These are phyloP conservation scores for Colletotrichum caudatum DNA, from an alignment of 2,329 filamentous ascomycete genomes.

Conservation along the genomic window DNA sequence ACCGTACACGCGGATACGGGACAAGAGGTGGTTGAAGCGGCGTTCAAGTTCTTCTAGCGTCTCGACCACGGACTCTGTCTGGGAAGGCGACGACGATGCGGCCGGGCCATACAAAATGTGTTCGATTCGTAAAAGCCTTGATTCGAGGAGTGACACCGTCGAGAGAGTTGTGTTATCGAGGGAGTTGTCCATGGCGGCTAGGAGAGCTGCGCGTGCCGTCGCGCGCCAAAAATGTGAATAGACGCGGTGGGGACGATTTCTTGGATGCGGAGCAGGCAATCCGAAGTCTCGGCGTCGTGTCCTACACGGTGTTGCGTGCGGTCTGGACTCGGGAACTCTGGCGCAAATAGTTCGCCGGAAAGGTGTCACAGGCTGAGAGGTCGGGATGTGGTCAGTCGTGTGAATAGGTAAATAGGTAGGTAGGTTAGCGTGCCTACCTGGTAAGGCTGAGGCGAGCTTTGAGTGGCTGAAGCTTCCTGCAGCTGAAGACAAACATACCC, in stretches of 20 bases:
- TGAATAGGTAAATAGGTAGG: neutral
- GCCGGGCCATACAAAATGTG: constrained; percentile 67
- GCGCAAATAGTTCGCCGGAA: neutral
- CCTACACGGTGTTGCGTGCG: neutral
- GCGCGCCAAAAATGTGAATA: neutral
- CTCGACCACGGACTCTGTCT: constrained; percentile 56
- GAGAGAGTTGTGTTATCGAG: constrained; percentile 66
- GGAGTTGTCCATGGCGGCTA: constrained; percentile 49
- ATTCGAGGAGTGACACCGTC: constrained; percentile 68
- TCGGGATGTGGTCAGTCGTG: neutral
- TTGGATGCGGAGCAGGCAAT: neutral
- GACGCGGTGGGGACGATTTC: neutral
- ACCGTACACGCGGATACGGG: constrained; percentile 66
- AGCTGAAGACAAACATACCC: neutral
- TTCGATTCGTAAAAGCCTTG: constrained; percentile 70
- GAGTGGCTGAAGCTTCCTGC: constrained; percentile 7
- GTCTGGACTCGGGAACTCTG: neutral
- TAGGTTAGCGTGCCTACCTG: neutral
- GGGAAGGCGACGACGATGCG: constrained; percentile 48
- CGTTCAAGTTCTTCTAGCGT: constrained; percentile 65
- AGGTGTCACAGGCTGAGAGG: neutral
- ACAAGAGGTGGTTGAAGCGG: constrained; percentile 63
- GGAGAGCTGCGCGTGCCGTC: neutral
- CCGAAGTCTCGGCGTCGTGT: neutral
- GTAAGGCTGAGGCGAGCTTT: constrained; percentile 7